Evolutionary conservation across 345 rosid genomes (phyloP), one percentile per base, ranked within the genome.

Genomic region (Camelina neglecta): DNA sequence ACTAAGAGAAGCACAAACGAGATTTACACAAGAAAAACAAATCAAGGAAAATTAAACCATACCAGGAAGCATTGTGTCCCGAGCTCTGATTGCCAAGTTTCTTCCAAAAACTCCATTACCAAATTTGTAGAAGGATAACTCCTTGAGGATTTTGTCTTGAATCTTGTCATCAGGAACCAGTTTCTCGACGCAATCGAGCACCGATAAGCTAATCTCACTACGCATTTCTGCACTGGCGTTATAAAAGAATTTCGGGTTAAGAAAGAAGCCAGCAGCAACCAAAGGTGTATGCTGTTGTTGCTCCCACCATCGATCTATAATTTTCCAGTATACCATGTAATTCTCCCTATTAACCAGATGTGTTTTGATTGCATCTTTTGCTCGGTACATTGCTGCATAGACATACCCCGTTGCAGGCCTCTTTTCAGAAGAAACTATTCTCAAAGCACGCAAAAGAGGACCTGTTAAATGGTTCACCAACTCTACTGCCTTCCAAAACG

Each of bases 401-500:
- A 92, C 81, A 79, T 90, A 90, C 63, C 96, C 98, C 86, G 90
- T 85, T 76, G 89, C 94, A 81, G 96, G 87, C 78, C 80, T 89
- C 80, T 85, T 90, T 83, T 82, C 86, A 65, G 92, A 85, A 33
- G 75, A 48, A 21, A 76, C 87, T 18, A 86, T 80, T 65, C 77
- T 80, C 68, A 90, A 61, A 77, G 88, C 83, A 38, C 86, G 84
- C 55, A 89, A 50, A 16, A 94, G 92, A 13, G 93, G 93, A 81
- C 59, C 69, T 1, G 88, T 83, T 81, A 94, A 71, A 41, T 75
- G 90, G 63, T 80, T 74, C 39, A 89, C 79, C 58, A 79, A 60
- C 57, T 72, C 62, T 78, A 89, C 79, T 1, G 95, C 82, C 59
- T 92, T 90, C 98, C 97, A 92, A 75, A 94, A 94, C 31, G 92